Evolutionary conservation across 495 filamentous ascomycete genomes (phyloP).

Genomic region (Aspergillus saccharolyticus): DNA sequence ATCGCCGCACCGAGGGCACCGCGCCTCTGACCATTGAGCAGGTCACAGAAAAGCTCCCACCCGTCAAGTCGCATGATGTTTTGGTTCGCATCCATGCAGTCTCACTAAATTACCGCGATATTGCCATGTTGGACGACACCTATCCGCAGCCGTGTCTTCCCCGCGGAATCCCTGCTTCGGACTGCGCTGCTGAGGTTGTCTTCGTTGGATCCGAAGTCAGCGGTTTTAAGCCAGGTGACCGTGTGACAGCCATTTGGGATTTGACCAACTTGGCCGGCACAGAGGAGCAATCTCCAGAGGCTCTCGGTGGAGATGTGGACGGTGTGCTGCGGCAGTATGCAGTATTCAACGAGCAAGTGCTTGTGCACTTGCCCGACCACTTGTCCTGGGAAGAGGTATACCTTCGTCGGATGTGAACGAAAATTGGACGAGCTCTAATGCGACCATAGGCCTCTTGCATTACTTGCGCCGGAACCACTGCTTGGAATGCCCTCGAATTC

Average conservation of each 20-base stretch:
- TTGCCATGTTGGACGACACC: conserved; percentile 23
- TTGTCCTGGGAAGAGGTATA: neutral
- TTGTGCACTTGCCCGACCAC: neutral
- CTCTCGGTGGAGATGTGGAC: conserved; percentile 60
- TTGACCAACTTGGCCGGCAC: conserved; percentile 56
- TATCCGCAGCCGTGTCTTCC: conserved; percentile 46
- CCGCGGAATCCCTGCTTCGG: conserved; percentile 75
- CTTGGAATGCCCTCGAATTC: conserved; percentile 66
- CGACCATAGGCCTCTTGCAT: conserved; percentile 20
- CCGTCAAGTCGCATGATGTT: conserved; percentile 36
- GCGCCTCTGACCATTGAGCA: neutral
- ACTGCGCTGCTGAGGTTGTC: conserved; percentile 71
- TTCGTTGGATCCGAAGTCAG: conserved; percentile 47
- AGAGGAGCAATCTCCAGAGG: conserved; percentile 24
- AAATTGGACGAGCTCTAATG: neutral
- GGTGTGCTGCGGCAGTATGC: conserved; percentile 35
- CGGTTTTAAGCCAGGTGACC: conserved; percentile 46
- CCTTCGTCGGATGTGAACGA: conserved; percentile 15
- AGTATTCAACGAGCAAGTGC: neutral
- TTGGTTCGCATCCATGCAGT: conserved; percentile 44
- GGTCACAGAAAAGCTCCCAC: conserved; percentile 18
- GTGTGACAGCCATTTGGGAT: conserved; percentile 64
- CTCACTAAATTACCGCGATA: conserved; percentile 48
- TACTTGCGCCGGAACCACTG: conserved; percentile 54
- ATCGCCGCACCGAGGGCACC: neutral